Conservation (phyloP, 441 rosid genomes). For the Erodium moschatum region DNA sequence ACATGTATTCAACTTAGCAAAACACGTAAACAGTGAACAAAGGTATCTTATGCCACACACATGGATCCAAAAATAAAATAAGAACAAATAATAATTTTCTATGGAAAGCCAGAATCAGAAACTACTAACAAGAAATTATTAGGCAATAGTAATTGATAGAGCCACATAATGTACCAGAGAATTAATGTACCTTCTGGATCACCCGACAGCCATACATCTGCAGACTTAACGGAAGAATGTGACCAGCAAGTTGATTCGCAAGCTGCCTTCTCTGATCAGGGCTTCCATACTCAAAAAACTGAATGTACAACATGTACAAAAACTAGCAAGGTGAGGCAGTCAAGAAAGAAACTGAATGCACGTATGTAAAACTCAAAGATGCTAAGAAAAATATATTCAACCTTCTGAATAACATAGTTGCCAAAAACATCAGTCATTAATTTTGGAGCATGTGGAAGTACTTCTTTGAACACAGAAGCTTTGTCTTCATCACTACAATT, state of each 20-base stretch:
- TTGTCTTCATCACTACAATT: slow-evolving; percentile 47
- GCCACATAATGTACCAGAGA: slow-evolving; percentile 3
- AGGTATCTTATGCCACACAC: not conserved
- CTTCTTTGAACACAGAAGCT: slow-evolving; percentile 52
- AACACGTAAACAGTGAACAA: not conserved
- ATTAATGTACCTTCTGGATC: slow-evolving; percentile 56
- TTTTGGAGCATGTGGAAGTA: slow-evolving; percentile 52
- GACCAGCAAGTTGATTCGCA: slow-evolving; percentile 57
- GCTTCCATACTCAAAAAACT: slow-evolving; percentile 71
- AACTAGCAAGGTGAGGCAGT: slow-evolving; percentile 6
- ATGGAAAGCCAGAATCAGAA: not conserved
- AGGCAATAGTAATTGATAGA: not conserved
- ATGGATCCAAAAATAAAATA: not conserved
- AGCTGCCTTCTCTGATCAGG: slow-evolving; percentile 53
- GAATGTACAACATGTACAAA: slow-evolving; percentile 15
- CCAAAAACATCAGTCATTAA: slow-evolving; percentile 76
- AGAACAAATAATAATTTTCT: not conserved
- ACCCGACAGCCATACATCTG: slow-evolving; percentile 90
- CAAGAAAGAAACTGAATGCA: not conserved
- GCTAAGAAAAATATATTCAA: slow-evolving; percentile 10
- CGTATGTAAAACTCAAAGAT: too few species aligned
- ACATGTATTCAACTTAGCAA: not conserved
- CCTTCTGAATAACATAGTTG: slow-evolving; percentile 74
- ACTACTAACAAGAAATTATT: not conserved
- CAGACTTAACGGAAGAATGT: slow-evolving; percentile 51